A percentile compares a stretch with the other conserved stretches of the same genome.
These are phyloP conservation scores for Chionographis japonica DNA, from an alignment of 106 monocot genomes.

Conservation along the genomic window DNA sequence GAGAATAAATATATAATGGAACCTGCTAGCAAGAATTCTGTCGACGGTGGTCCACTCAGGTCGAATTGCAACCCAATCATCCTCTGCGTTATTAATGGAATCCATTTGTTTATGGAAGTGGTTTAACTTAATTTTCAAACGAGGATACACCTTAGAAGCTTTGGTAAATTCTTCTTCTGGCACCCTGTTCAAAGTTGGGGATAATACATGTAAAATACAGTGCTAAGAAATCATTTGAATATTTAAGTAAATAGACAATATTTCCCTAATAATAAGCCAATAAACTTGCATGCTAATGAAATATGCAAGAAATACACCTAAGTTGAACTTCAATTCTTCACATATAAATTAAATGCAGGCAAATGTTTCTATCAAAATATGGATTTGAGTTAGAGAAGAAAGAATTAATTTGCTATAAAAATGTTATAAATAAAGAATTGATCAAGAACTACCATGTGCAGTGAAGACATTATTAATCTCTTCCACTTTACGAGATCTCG, in stretches of 20 bases:
- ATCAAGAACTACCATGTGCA: too few relatives aligned
- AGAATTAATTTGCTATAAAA: too few relatives aligned
- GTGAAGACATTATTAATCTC: too few relatives aligned
- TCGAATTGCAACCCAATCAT: conserved; percentile 87
- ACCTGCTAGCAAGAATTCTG: conserved; percentile 89
- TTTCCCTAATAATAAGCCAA: too few relatives aligned
- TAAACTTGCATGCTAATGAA: too few relatives aligned
- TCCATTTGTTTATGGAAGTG: conserved; percentile 77
- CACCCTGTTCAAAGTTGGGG: conserved; percentile 42
- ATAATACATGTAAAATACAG: conserved; percentile 1
- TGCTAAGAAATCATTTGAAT: background rate
- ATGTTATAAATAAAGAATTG: too few relatives aligned
- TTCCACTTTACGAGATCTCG: too few relatives aligned
- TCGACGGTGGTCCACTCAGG: conserved; percentile 99
- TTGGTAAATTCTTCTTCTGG: conserved; percentile 83
- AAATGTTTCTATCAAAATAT: too few relatives aligned
- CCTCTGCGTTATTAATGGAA: conserved; percentile 45
- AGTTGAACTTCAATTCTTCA: too few relatives aligned
- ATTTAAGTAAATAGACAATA: background rate
- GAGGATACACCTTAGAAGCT: conserved; percentile 72
- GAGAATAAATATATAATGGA: background rate
- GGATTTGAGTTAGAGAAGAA: too few relatives aligned
- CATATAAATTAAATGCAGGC: too few relatives aligned
- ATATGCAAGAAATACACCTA: too few relatives aligned
- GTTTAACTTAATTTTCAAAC: conserved; percentile 71